A percentile compares a stretch with the other conserved stretches of the same genome.
Evolutionary conservation across 768 basidiomycete genomes (phyloP).

Genomic region (Pulveroboletus sp.): DNA sequence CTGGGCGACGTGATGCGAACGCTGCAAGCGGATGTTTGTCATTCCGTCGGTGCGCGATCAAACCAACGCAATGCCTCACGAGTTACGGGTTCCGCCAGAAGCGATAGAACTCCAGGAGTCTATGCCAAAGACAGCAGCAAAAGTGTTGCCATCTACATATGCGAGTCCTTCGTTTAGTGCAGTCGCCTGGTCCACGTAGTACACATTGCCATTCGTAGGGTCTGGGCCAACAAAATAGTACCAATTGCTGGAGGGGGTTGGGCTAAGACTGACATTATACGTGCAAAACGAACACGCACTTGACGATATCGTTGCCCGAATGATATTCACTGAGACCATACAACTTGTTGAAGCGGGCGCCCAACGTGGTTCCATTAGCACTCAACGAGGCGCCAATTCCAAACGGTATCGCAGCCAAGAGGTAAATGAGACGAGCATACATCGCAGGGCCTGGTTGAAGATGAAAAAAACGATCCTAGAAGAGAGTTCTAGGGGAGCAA

Average conservation of each 20-base stretch:
- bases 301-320: slow-evolving; percentile 48
- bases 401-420: slow-evolving; percentile 28
- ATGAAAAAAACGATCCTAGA: background rate
- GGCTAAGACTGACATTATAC: background rate
- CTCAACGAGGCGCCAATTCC: slow-evolving; percentile 13
- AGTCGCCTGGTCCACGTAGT: slow-evolving; percentile 38
- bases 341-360: too few relatives aligned
- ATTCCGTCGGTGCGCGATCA: background rate
- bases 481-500: background rate
- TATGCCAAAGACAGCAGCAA: slow-evolving; percentile 54
- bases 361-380: too few relatives aligned
- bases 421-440: slow-evolving; percentile 18
- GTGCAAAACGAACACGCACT: slow-evolving; percentile 34
- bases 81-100: slow-evolving; percentile 47
- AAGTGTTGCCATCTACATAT: slow-evolving; percentile 49
- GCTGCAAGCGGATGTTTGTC: slow-evolving; percentile 28
- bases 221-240: slow-evolving; percentile 55
- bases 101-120: slow-evolving; percentile 48
- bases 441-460: slow-evolving; percentile 10
- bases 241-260: slow-evolving; percentile 45
- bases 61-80: slow-evolving; percentile 30
- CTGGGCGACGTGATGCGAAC: slow-evolving; percentile 64
- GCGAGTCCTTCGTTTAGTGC: slow-evolving; percentile 37
- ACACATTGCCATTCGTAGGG: slow-evolving; percentile 68
- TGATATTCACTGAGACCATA: too few relatives aligned